Evolutionary conservation across 176 grass and related monocot species (phyloP), one percentile per base, ranked within the genome.

Genomic region (Oryza australiensis): DNA sequence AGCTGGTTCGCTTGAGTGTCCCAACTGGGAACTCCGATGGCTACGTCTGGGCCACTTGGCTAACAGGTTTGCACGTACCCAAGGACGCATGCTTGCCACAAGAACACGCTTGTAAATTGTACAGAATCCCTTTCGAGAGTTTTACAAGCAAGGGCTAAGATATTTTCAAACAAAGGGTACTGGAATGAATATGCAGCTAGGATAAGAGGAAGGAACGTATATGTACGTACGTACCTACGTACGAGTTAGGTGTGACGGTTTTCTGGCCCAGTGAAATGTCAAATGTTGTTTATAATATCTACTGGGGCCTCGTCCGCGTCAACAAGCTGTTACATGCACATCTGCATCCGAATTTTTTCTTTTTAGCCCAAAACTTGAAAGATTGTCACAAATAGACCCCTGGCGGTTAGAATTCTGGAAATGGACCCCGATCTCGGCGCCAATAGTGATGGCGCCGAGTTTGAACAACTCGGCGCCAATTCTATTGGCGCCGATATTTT

Each of bases 131-230:
- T 26, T 68, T 23, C 4, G 23, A 85, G 76, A 85, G 82, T 85
- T 70, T 89, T 9, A 64, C 40, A 89, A 85, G 87, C 87, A 85
- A 89, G 23, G 70, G 40, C 62, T 12, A 70, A 70, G 28, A n/a
- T 79, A 29, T 74, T 83, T 72, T 38, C 26, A 81, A 87, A 49
- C 26, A 2, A 16, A 73, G 41, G 70, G 15, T 5, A 46, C 16
- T 43, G 37, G 24, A 26, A 16, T 27, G 7, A 18, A 29, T 74
- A 33, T 20, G 46, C 51, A 74, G 30, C 30, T 32, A 32, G 72
- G 29, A 53, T 0, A 2, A 23, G 9, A 5, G 3, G n/a, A n/a
- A n/a, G n/a, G n/a, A n/a, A n/a, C n/a, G n/a, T n/a, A n/a, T n/a
- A n/a, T n/a, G 38, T 40, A 40, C 9, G 9, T 40, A 84, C 13